A percentile compares a stretch with the other conserved stretches of the same genome.
Evolutionary conservation across 169 alveolate genomes (phyloP).

Genomic region (Plasmodium blacklocki): DNA sequence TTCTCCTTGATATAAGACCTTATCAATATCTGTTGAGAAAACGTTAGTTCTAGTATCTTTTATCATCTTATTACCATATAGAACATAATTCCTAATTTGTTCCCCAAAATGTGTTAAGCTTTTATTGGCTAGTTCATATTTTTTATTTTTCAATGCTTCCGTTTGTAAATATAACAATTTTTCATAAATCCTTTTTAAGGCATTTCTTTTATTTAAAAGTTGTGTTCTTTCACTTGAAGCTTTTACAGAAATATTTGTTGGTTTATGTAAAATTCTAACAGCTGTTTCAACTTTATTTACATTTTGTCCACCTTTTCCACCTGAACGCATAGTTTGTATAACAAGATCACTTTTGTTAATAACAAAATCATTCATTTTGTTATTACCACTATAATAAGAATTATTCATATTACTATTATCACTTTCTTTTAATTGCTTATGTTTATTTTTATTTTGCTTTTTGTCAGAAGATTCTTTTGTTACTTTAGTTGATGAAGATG

Average conservation of each 20-base stretch:
- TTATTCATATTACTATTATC: constrained; percentile 10
- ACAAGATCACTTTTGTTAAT: constrained; percentile 88
- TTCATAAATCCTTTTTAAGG: constrained; percentile 80
- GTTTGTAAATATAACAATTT: constrained; percentile 72
- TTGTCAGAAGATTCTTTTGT: background rate
- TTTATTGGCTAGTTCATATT: constrained; percentile 56
- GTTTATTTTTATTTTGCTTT: background rate
- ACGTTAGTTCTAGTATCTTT: constrained; percentile 60
- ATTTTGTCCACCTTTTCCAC: constrained; percentile 97
- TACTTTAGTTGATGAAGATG: background rate
- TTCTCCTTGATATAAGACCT: constrained; percentile 64
- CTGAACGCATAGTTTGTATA: constrained; percentile 92
- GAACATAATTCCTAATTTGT: constrained; percentile 70
- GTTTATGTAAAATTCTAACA: constrained; percentile 93
- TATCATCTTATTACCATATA: constrained; percentile 73
- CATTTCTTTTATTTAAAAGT: constrained; percentile 82
- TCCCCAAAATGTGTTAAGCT: constrained; percentile 72
- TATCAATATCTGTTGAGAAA: constrained; percentile 50
- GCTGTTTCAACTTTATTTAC: constrained; percentile 96
- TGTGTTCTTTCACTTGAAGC: constrained; percentile 85
- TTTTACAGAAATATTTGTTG: constrained; percentile 92
- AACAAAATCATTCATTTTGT: constrained; percentile 60
- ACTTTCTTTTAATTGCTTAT: too few relatives aligned
- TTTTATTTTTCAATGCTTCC: constrained; percentile 57
- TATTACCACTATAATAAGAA: background rate